Evolutionary conservation across 768 basidiomycete genomes (phyloP).

Genomic region (Pisolithus marmoratus): DNA sequence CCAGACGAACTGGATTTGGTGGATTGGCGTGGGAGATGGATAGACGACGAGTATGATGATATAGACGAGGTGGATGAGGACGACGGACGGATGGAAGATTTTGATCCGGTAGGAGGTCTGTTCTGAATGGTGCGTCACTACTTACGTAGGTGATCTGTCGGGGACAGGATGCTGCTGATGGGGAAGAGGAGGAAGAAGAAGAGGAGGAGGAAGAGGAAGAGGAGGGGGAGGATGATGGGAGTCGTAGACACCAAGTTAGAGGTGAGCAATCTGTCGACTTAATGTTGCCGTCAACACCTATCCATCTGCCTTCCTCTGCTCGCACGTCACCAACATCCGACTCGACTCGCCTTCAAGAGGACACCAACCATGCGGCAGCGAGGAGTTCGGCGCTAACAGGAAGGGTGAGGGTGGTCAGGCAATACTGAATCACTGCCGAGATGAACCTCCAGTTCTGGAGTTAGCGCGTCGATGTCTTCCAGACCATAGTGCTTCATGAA

Average conservation of each 20-base stretch:
- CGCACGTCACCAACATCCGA: constrained; percentile 49
- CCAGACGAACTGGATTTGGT: constrained; percentile 79
- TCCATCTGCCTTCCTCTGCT: constrained; percentile 38
- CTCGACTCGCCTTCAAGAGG: constrained; percentile 42
- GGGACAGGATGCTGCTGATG: constrained; percentile 44
- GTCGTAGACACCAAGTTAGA: constrained; percentile 25
- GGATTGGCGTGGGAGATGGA: constrained; percentile 89
- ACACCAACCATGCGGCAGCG: constrained; percentile 16
- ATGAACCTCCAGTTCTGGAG: background rate
- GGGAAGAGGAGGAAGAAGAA: constrained; percentile 51
- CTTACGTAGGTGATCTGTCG: constrained; percentile 1
- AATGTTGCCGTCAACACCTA: constrained; percentile 35
- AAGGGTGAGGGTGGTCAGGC: constrained; percentile 48
- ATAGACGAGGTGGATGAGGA: constrained; percentile 47
- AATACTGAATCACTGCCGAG: constrained; percentile 27
- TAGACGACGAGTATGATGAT: constrained; percentile 69
- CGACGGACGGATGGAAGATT: constrained; percentile 76
- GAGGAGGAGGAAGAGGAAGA: constrained; percentile 52
- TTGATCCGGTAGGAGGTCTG: constrained; percentile 58
- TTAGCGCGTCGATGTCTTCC: background rate
- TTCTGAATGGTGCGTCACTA: background rate
- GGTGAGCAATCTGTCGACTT: constrained; percentile 33
- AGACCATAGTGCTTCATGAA: too few relatives aligned
- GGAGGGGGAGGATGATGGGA: constrained; percentile 24
- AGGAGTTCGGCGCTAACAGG: constrained; percentile 25